phyloP scores from a whole-genome alignment of 805 yeast genomes.

The Blastobotrys mokoenaii region DNA sequence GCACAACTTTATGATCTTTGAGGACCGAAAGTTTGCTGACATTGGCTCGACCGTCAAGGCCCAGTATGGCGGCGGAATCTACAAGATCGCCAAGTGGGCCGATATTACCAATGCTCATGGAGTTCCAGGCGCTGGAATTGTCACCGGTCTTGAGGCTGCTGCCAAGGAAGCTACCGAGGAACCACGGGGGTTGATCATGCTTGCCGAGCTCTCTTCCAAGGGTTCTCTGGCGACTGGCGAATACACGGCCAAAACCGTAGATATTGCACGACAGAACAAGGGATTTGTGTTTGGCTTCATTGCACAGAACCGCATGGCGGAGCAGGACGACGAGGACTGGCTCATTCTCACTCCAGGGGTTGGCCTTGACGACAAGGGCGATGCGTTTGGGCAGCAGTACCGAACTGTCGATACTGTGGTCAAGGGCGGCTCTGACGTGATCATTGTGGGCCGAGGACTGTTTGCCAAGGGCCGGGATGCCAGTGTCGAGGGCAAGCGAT shows the following conservation, averaged over 20 bases:
- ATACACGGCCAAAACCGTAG: conserved; percentile 80
- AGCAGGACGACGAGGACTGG: conserved; percentile 87
- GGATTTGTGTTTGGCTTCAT: conserved; percentile 94
- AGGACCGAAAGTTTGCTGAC: conserved; percentile 97
- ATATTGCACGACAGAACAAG: conserved; percentile 77
- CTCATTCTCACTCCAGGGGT: conserved; percentile 97
- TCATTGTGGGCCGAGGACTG: conserved; percentile 97
- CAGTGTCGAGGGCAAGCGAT: conserved; percentile 74
- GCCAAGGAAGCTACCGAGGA: conserved; percentile 56
- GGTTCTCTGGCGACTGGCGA: conserved; percentile 92
- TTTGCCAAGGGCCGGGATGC: conserved; percentile 95
- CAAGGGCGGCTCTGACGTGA: conserved; percentile 80
- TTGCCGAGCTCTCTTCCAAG: conserved; percentile 90
- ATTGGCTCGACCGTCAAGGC: conserved; percentile 95
- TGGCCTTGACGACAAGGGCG: conserved; percentile 95
- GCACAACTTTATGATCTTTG: conserved; percentile 85
- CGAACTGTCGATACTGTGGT: conserved; percentile 84
- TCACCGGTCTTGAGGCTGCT: conserved; percentile 78
- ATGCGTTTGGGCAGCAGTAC: conserved; percentile 92
- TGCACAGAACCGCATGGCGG: conserved; percentile 79
- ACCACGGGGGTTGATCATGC: conserved; percentile 76
- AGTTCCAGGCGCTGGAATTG: conserved; percentile 91
- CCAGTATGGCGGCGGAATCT: conserved; percentile 87
- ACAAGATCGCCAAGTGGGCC: conserved; percentile 86
- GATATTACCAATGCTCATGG: conserved; percentile 98